Evolutionary conservation across 2,329 filamentous ascomycete genomes (phyloP).

Genomic region (Penicillium hesseltinei): DNA sequence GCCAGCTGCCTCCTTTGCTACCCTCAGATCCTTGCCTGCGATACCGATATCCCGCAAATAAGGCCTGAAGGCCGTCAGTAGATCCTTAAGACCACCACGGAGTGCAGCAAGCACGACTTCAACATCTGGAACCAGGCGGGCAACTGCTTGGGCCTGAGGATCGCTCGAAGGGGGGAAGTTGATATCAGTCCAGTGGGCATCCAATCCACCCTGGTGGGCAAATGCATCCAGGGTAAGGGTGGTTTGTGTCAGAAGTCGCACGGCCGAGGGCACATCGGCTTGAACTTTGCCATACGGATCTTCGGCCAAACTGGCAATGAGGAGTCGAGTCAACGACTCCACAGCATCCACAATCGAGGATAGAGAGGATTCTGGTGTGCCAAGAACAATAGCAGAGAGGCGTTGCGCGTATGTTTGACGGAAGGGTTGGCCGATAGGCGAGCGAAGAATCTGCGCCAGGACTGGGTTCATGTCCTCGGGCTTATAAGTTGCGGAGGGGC

Average conservation of each 20-base stretch:
- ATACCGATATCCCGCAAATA: conserved; percentile 72
- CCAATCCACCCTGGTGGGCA: conserved; percentile 45
- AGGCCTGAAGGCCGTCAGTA: conserved; percentile 70
- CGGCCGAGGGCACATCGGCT: conserved; percentile 70
- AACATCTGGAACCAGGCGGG: conserved; percentile 59
- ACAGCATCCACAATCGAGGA: conserved; percentile 69
- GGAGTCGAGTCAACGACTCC: conserved; percentile 66
- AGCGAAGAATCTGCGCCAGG: conserved; percentile 49
- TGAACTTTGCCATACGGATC: conserved; percentile 87
- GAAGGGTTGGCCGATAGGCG: conserved; percentile 65
- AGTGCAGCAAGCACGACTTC: conserved; percentile 66
- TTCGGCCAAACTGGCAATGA: conserved; percentile 71
- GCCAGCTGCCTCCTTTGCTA: conserved; percentile 64
- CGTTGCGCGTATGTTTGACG: conserved; percentile 66
- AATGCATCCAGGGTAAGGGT: conserved; percentile 70
- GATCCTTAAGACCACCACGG: conserved; percentile 61
- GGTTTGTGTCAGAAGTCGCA: conserved; percentile 69
- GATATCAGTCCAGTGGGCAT: conserved; percentile 77
- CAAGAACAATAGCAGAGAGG: conserved; percentile 67
- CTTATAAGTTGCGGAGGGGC: conserved; percentile 38
- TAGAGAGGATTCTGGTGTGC: conserved; percentile 68
- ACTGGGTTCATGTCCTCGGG: conserved; percentile 52
- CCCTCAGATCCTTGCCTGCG: conserved; percentile 66
- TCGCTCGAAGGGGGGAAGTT: conserved; percentile 47
- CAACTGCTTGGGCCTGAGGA: conserved; percentile 31